Conservation (phyloP, 2,329 filamentous ascomycete species). For the Colletotrichum tamarilloi region DNA sequence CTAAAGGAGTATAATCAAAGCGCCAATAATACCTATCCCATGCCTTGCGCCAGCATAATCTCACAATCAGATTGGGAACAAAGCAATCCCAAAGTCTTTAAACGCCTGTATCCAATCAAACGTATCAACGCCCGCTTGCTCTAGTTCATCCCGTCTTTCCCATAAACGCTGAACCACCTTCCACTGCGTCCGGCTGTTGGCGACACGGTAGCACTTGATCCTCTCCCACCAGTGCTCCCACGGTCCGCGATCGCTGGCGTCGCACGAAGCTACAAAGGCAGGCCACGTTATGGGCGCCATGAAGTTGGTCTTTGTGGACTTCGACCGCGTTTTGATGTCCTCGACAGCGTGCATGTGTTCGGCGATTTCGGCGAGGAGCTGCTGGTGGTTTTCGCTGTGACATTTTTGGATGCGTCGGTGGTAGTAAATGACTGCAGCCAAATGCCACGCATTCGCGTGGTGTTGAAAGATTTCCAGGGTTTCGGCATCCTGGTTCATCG, state of each 20-base stretch:
- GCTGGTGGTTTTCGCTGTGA: neutral
- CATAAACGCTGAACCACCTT: constrained; percentile 9
- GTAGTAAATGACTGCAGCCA: neutral
- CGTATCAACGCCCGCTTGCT: neutral
- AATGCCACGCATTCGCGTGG: constrained; percentile 13
- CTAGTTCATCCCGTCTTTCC: neutral
- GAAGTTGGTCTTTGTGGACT: neutral
- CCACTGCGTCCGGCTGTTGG: constrained; percentile 14
- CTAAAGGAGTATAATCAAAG: neutral
- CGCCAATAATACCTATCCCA: neutral
- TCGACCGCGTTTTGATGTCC: constrained; percentile 9
- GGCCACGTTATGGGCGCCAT: constrained; percentile 23
- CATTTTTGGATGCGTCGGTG: constrained; percentile 14
- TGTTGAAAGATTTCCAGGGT: neutral
- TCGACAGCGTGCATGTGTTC: constrained; percentile 16
- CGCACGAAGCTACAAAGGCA: constrained; percentile 12
- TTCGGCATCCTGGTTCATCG: neutral
- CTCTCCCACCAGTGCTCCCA: constrained; percentile 15
- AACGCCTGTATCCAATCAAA: constrained; percentile 18
- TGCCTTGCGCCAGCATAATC: neutral
- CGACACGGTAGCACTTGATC: neutral
- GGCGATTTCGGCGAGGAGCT: neutral
- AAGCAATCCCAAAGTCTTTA: neutral
- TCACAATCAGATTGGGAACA: neutral
- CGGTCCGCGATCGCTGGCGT: neutral